Evolutionary conservation across 2,329 filamentous ascomycete genomes (phyloP).

Genomic region (Cordyceps cateniannulata): DNA sequence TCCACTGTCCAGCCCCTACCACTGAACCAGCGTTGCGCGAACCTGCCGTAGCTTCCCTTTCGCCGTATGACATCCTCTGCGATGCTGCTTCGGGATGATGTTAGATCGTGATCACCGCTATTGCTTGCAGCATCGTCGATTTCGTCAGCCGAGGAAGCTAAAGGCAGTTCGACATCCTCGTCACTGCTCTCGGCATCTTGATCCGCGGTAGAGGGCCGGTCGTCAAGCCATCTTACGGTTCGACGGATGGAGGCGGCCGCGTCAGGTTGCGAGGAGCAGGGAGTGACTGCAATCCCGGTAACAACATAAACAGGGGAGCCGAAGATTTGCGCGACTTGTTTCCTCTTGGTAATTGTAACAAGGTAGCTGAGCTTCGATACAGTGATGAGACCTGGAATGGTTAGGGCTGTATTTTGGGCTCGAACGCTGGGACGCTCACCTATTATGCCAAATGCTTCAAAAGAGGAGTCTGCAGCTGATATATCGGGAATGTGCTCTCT

Average conservation of each 20-base stretch:
- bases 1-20: constrained; percentile 73
- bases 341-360: constrained; percentile 75
- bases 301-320: constrained; percentile 80
- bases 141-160: constrained; percentile 31
- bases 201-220: constrained; percentile 30
- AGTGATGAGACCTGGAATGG: constrained; percentile 65
- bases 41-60: constrained; percentile 78
- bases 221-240: constrained; percentile 42
- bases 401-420: constrained; percentile 10
- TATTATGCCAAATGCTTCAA: constrained; percentile 55
- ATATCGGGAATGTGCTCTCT: constrained; percentile 41
- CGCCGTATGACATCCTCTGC: constrained; percentile 83
- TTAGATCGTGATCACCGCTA: constrained; percentile 26
- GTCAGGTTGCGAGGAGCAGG: constrained; percentile 68
- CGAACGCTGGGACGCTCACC: constrained; percentile 31
- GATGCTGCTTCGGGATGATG: constrained; percentile 53
- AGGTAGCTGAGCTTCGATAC: constrained; percentile 78
- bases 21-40: constrained; percentile 89
- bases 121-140: constrained; percentile 35
- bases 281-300: constrained; percentile 85
- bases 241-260: constrained; percentile 65
- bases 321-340: constrained; percentile 82
- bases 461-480: constrained; percentile 40
- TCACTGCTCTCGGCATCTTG: constrained; percentile 41
- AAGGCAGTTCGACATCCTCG: constrained; percentile 35